Conservation (phyloP, 768 basidiomycete genomes). For the Macrocybe gigantea region DNA sequence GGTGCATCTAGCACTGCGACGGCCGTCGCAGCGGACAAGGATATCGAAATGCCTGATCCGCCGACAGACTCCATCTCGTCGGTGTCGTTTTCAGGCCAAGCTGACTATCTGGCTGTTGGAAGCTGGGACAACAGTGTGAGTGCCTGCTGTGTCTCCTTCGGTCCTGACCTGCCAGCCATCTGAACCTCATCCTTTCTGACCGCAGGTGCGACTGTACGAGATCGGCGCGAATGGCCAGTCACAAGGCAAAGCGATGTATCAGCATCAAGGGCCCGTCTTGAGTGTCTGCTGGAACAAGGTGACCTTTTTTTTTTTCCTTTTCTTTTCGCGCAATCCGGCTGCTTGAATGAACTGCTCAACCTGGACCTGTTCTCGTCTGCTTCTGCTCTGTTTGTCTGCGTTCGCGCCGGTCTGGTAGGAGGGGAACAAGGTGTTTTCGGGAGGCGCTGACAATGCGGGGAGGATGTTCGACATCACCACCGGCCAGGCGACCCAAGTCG, state of each 20-base stretch:
- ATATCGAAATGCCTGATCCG: conserved; percentile 75
- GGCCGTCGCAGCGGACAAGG: conserved; percentile 54
- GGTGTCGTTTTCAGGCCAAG: conserved; percentile 76
- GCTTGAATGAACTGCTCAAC: too few relatives aligned
- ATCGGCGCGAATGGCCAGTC: conserved; percentile 75
- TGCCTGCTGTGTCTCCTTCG: conserved; percentile 3
- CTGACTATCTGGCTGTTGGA: conserved; percentile 87
- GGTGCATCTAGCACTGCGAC: conserved; percentile 23
- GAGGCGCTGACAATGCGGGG: conserved; percentile 93
- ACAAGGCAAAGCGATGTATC: conserved; percentile 86
- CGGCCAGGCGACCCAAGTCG: conserved; percentile 76
- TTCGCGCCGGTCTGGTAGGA: conserved; percentile 43
- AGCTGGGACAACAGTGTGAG: conserved; percentile 92
- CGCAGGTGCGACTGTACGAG: conserved; percentile 90
- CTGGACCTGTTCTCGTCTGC: neutral
- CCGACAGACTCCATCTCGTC: conserved; percentile 86
- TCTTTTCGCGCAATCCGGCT: conserved; percentile 1
- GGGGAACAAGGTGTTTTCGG: conserved; percentile 86
- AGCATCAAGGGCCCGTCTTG: conserved; percentile 86
- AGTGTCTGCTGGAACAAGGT: conserved; percentile 91
- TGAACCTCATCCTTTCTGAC: conserved; percentile 5
- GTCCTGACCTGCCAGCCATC: conserved; percentile 2
- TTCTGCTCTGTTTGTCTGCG: neutral
- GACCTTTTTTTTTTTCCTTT: conserved; percentile 14
- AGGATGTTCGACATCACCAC: conserved; percentile 88